phyloP scores from a whole-genome alignment of 2,329 filamentous ascomycete species.

The Sporothrix phasma region DNA sequence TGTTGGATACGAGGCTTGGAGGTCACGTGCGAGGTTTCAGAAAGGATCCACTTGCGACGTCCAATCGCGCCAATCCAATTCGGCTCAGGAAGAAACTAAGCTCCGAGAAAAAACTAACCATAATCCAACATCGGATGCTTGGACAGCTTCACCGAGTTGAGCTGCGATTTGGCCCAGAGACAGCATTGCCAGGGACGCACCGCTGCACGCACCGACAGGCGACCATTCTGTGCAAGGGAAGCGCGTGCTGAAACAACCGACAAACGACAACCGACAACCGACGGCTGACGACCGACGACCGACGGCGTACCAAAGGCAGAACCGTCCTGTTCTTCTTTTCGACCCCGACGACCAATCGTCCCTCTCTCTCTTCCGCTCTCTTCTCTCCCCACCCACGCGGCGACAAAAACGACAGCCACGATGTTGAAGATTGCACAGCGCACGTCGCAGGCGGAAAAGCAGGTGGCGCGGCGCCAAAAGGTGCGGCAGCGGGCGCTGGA shows the following conservation, averaged over 20 bases:
- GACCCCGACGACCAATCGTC: neutral
- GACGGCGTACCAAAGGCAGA: too few relatives aligned
- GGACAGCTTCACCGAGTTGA: neutral
- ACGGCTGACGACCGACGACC: too few relatives aligned
- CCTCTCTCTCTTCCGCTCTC: neutral
- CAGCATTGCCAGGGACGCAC: neutral
- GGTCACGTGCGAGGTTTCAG: neutral
- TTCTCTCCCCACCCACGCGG: neutral
- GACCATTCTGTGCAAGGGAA: neutral
- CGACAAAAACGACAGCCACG: constrained; percentile 1
- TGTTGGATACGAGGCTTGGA: neutral
- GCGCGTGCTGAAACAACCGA: constrained; percentile 1
- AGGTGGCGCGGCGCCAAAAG: constrained; percentile 41
- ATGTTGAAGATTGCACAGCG: constrained; percentile 67
- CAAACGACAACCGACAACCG: too few relatives aligned
- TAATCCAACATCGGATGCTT: neutral
- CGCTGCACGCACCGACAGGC: neutral
- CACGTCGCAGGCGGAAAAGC: constrained; percentile 55
- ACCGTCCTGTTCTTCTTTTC: neutral
- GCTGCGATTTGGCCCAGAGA: neutral
- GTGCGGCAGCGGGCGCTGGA: constrained; percentile 1
- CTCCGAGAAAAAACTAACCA: constrained; percentile 15
- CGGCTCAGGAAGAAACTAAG: constrained; percentile 14
- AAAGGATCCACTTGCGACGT: neutral
- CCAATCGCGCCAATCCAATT: constrained; percentile 1